Conservation (phyloP, 2,329 filamentous ascomycete species). For the Diplodia mutila region DNA sequence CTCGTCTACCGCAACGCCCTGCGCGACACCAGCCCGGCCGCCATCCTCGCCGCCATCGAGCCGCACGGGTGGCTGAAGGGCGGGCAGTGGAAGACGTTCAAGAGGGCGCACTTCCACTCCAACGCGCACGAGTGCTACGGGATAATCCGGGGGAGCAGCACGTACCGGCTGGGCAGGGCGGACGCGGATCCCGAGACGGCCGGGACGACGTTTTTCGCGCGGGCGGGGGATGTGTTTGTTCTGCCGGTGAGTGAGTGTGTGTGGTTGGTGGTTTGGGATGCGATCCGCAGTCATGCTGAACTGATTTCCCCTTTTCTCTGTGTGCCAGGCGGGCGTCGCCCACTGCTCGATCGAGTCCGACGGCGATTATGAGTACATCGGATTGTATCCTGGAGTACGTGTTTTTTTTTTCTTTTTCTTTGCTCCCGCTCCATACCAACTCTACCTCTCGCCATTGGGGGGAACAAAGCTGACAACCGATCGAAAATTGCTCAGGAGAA, state of each 20-base stretch:
- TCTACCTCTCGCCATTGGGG: too few species aligned
- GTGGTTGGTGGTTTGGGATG: too few species aligned
- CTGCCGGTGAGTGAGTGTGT: neutral
- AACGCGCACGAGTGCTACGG: conserved; percentile 15
- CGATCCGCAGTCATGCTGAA: neutral
- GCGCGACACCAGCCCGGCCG: neutral
- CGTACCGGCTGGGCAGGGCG: neutral
- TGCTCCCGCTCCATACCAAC: too few species aligned
- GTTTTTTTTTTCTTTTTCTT: too few species aligned
- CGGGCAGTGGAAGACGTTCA: conserved; percentile 16
- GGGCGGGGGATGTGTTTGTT: neutral
- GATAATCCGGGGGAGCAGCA: neutral
- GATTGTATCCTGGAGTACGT: conserved; percentile 4
- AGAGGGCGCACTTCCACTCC: neutral
- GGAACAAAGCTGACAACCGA: neutral
- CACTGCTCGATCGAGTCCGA: neutral
- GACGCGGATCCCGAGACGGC: neutral
- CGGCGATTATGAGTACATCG: conserved; percentile 2
- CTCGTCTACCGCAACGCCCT: conserved; percentile 1
- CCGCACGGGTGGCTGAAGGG: conserved; percentile 16
- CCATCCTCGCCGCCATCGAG: conserved; percentile 2
- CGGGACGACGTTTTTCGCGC: neutral
- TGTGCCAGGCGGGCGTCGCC: neutral
- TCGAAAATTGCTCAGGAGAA: neutral
- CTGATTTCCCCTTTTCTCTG: too few species aligned